Base-by-base conservation (phyloP, 2,329 filamentous ascomycete genomes). In the Stemphylium lycopersici region DNA sequence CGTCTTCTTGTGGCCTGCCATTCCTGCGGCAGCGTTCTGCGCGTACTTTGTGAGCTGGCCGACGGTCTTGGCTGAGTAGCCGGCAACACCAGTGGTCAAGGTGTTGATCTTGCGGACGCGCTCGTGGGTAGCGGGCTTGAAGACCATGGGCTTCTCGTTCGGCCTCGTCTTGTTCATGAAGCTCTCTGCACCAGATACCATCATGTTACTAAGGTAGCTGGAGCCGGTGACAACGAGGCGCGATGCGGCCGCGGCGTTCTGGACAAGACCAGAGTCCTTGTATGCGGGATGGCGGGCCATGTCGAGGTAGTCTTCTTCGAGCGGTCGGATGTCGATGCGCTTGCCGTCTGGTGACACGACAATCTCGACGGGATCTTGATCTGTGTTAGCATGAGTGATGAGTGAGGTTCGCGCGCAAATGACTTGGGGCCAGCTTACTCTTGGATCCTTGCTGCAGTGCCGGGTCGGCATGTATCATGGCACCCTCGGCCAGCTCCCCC, bases 181-280 rank as follows among this genome's bases (percentile, higher is more conserved):
- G 65, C 70, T 87, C 53, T 95, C 88, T 7, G 95, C 93, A 38
- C 91, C 88, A 50, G 79, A 86, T 58, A 90, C 85, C 68, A 99
- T 80, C 48, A 88, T 85, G 71, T 90, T 92, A 64, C 90, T 87
- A 41, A 98, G 80, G 63, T 90, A 87, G 59, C 87, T 85, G 20
- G 91, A 93, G 6, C 90, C 90, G 0, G 93, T 96, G 36, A 99
- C 91, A 61, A 99, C 91, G 15, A 99, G 82, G 4, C 93, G 90
- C 2, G 95, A 98, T 1, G 93, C 95, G 16, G 88, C 90, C 5
- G 89, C 89, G 2, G 95, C 93, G 63, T 90, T 91, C 56, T 91
- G 89, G 12, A 99, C 93, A 16, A 99, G 80, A 15, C 88, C 86
- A 0, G 91, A 96, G 71, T 90, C 89, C 68, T 90, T 87, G 78